Evolutionary conservation across 768 basidiomycete genomes (phyloP).

Genomic region (Guyanaporus albipodus): DNA sequence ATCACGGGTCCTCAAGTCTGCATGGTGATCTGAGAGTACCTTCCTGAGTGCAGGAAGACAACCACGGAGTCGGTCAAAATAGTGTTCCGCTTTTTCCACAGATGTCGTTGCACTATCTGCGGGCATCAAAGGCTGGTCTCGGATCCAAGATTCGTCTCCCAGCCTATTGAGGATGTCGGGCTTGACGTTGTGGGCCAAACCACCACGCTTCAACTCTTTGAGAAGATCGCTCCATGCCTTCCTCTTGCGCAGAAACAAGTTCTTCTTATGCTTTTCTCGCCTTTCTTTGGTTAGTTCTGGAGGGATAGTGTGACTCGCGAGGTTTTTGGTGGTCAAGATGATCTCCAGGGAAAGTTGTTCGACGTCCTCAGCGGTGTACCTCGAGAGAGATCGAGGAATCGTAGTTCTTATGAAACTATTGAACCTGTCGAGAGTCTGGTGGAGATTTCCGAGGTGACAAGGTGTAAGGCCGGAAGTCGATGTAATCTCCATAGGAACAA

Average conservation of each 20-base stretch:
- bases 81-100: conserved; percentile 49
- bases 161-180: conserved; percentile 62
- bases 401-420: conserved; percentile 38
- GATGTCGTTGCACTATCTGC: conserved; percentile 18
- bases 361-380: conserved; percentile 38
- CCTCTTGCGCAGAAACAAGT: conserved; percentile 74
- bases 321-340: conserved; percentile 54
- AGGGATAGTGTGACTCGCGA: conserved; percentile 47
- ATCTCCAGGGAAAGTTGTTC: conserved; percentile 61
- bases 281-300: conserved; percentile 42
- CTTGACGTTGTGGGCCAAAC: conserved; percentile 69
- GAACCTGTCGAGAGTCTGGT: conserved; percentile 50
- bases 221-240: conserved; percentile 89
- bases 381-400: conserved; percentile 41
- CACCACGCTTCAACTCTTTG: conserved; percentile 80
- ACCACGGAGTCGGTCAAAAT: conserved; percentile 61
- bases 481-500: neutral
- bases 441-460: conserved; percentile 45
- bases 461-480: conserved; percentile 11
- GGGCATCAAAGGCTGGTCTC: conserved; percentile 52
- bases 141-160: conserved; percentile 54
- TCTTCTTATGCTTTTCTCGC: conserved; percentile 63
- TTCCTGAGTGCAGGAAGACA: conserved; percentile 64
- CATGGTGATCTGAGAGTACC: conserved; percentile 64
- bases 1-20: conserved; percentile 83